Evolutionary conservation across 371 early-diverging fungal genomes (phyloP).

Genomic region (Lichtheimia ornata): DNA sequence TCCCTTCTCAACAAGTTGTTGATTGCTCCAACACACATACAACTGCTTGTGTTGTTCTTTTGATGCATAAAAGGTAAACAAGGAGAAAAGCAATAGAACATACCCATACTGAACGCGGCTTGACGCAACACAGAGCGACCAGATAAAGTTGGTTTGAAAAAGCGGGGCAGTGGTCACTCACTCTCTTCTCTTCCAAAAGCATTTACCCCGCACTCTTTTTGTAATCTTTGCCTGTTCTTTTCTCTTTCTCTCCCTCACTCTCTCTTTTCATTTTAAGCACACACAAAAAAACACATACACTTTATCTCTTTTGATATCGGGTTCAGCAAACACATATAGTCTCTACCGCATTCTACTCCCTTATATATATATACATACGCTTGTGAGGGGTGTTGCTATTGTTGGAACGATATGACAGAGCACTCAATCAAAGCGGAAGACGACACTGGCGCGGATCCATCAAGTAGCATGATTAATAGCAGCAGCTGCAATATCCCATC

Average conservation of each 20-base stretch:
- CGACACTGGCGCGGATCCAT: neutral
- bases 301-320: too few species aligned
- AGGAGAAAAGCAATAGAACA: neutral
- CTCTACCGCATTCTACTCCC: neutral
- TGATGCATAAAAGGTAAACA: neutral
- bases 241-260: neutral
- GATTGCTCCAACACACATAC: neutral
- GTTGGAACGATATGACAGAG: neutral
- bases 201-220: slow-evolving; percentile 2
- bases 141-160: slow-evolving; percentile 4
- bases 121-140: neutral
- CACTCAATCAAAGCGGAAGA: neutral
- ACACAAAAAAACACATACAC: too few species aligned
- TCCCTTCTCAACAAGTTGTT: neutral
- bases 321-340: too few species aligned
- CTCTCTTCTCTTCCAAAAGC: neutral
- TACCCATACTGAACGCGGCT: neutral
- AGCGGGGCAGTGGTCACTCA: slow-evolving; percentile 4
- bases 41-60: neutral
- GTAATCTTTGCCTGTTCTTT: slow-evolving; percentile 1
- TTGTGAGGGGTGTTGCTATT: neutral
- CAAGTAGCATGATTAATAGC: neutral
- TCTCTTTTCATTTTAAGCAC: neutral
- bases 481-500: neutral
- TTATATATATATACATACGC: neutral